phyloP scores from a whole-genome alignment of 1,284 basidiomycete genomes.

The Moesziomyces antarcticus region DNA sequence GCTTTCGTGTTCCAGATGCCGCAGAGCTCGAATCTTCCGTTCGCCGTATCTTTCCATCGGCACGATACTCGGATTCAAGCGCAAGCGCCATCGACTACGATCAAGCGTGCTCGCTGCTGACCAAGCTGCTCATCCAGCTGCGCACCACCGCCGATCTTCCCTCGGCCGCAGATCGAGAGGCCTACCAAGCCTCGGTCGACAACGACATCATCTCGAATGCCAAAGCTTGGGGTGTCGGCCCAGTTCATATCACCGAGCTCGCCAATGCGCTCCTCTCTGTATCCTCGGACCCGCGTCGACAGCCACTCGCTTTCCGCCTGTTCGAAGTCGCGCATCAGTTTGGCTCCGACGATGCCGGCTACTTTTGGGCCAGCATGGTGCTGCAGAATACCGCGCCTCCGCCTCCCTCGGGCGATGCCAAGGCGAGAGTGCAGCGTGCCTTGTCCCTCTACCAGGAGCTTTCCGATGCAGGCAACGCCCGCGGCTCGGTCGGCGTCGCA shows the following conservation, averaged over 20 bases:
- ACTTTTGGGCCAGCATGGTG: slow-evolving; percentile 60
- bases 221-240: slow-evolving; percentile 5
- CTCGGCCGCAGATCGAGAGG: slow-evolving; percentile 15
- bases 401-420: slow-evolving; percentile 18
- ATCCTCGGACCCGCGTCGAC: slow-evolving; percentile 42
- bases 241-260: slow-evolving; percentile 26
- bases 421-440: slow-evolving; percentile 34
- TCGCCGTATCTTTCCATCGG: slow-evolving; percentile 21
- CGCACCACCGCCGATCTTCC: slow-evolving; percentile 31
- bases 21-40: slow-evolving; percentile 27
- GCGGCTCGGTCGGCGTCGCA: slow-evolving; percentile 50
- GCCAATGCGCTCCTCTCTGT: slow-evolving; percentile 28
- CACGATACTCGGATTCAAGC: slow-evolving; percentile 16
- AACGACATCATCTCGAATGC: slow-evolving; percentile 14
- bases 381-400: slow-evolving; percentile 46
- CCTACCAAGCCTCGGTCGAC: slow-evolving; percentile 33
- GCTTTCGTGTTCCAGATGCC: slow-evolving; percentile 15
- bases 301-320: slow-evolving; percentile 42
- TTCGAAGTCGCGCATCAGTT: slow-evolving; percentile 39
- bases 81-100: slow-evolving; percentile 13
- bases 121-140: slow-evolving; percentile 42
- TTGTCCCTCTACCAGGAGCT: slow-evolving; percentile 46
- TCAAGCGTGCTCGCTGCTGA: slow-evolving; percentile 22
- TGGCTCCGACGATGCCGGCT: slow-evolving; percentile 54
- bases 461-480: slow-evolving; percentile 49